A percentile compares a stretch with the other conserved stretches of the same genome.
Evolutionary conservation across 169 alveolate genomes (phyloP).

Genomic region (Cryptosporidium viatorum): DNA sequence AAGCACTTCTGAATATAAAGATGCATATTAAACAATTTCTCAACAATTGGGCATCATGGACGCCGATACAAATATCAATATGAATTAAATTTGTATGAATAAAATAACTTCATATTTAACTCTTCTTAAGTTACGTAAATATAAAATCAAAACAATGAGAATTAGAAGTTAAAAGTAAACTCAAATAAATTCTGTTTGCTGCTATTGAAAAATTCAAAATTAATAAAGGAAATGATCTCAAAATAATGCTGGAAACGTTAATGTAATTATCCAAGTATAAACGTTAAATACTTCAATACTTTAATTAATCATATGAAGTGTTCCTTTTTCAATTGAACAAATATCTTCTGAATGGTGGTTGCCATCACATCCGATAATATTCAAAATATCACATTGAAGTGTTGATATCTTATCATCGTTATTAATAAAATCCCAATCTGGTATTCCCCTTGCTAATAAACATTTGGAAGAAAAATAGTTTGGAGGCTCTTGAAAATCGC

Average conservation of each 20-base stretch:
- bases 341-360: slow-evolving; percentile 6
- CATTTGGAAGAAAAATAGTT: slow-evolving; percentile 53
- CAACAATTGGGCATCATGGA: background rate
- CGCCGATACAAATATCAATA: no score
- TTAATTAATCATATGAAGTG: slow-evolving; percentile 58
- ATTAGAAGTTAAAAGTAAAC: slow-evolving; percentile 18
- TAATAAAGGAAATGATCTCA: background rate
- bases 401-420: slow-evolving; percentile 44
- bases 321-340: slow-evolving; percentile 55
- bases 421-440: slow-evolving; percentile 41
- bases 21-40: background rate
- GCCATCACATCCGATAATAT: slow-evolving; percentile 44
- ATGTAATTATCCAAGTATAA: slow-evolving; percentile 3
- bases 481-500: slow-evolving; percentile 66
- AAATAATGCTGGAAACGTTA: background rate
- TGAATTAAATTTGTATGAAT: background rate
- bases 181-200: background rate
- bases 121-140: background rate
- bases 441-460: slow-evolving; percentile 38
- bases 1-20: background rate
- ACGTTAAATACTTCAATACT: background rate
- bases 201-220: slow-evolving; percentile 33
- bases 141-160: slow-evolving; percentile 15
- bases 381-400: slow-evolving; percentile 54
- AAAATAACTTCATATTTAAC: background rate